Evolutionary conservation across 116 monocot genomes (phyloP).

Genomic region (Dioscorea cayenensis): DNA sequence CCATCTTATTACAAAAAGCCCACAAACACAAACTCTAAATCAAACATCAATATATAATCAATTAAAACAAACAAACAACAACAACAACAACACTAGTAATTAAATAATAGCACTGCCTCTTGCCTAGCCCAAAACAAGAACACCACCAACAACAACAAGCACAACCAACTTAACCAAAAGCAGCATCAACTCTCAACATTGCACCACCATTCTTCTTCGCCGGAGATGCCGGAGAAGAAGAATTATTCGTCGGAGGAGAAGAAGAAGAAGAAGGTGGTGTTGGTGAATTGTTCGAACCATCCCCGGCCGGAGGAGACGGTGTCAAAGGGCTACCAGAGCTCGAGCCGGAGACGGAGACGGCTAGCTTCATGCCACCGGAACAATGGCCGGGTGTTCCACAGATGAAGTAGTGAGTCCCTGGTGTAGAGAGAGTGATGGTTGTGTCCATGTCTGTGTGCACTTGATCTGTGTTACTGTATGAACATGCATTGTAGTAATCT

Average conservation of each 20-base stretch:
- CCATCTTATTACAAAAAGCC: too few relatives aligned
- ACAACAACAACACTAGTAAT: background rate
- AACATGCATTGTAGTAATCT: conserved; percentile 47
- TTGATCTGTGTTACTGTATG: conserved; percentile 22
- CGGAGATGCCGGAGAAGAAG: background rate
- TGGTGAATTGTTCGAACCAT: background rate
- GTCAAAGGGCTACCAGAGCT: background rate
- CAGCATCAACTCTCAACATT: background rate
- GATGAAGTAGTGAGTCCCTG: conserved; percentile 69
- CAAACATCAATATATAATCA: background rate
- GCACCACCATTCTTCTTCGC: background rate
- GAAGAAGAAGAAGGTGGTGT: conserved; percentile 3
- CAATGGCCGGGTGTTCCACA: conserved; percentile 66
- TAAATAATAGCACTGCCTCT: conserved; percentile 45
- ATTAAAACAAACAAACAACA: background rate
- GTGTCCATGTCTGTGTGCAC: conserved; percentile 39
- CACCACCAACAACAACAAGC: conserved; percentile 3
- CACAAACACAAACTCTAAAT: background rate
- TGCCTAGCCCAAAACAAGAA: conserved; percentile 37
- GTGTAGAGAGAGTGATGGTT: conserved; percentile 32
- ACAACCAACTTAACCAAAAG: too few relatives aligned
- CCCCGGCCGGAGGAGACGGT: background rate
- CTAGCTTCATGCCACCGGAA: conserved; percentile 57
- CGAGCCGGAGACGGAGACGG: conserved; percentile 26
- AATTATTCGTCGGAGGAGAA: background rate